phyloP scores from a whole-genome alignment of 345 rosid genomes.

The Moricandia arvensis region DNA sequence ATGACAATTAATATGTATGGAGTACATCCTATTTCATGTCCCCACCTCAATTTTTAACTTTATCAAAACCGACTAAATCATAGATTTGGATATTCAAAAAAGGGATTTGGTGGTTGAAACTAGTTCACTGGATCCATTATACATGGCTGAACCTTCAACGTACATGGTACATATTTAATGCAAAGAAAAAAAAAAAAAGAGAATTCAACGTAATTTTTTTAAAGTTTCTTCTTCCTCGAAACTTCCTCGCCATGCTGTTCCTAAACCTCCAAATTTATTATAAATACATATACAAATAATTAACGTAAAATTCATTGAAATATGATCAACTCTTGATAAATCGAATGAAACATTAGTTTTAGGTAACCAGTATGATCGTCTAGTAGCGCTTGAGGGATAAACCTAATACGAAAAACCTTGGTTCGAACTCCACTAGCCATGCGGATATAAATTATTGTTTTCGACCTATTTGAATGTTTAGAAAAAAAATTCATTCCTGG shows the following conservation, averaged over 20 bases:
- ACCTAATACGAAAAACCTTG: too few relatives aligned
- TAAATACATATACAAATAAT: not conserved
- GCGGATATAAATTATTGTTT: too few relatives aligned
- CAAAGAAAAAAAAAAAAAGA: not conserved
- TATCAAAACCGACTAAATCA: slow-evolving; percentile 25
- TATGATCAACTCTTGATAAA: too few relatives aligned
- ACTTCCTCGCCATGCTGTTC: slow-evolving; percentile 21
- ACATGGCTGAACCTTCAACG: slow-evolving; percentile 21
- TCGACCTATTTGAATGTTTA: too few relatives aligned
- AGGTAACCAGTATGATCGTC: too few relatives aligned
- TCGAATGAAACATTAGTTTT: too few relatives aligned
- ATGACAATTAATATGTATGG: not conserved
- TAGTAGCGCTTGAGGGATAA: too few relatives aligned
- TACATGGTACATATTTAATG: slow-evolving; percentile 25
- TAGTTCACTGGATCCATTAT: slow-evolving; percentile 28
- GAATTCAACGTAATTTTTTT: not conserved
- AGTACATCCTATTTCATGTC: slow-evolving; percentile 1
- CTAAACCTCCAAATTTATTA: not conserved
- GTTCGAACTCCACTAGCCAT: too few relatives aligned
- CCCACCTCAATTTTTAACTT: slow-evolving; percentile 14
- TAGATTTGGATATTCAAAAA: slow-evolving; percentile 14
- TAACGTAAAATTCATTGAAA: not conserved
- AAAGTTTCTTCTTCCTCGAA: slow-evolving; percentile 20
- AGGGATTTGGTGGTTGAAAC: slow-evolving; percentile 28
- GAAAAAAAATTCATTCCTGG: too few relatives aligned